A percentile compares a stretch with the other conserved stretches of the same genome.
These are phyloP conservation scores for Fragaria nilgerrensis DNA, from an alignment of 306 rosid species.

Conservation along the genomic window DNA sequence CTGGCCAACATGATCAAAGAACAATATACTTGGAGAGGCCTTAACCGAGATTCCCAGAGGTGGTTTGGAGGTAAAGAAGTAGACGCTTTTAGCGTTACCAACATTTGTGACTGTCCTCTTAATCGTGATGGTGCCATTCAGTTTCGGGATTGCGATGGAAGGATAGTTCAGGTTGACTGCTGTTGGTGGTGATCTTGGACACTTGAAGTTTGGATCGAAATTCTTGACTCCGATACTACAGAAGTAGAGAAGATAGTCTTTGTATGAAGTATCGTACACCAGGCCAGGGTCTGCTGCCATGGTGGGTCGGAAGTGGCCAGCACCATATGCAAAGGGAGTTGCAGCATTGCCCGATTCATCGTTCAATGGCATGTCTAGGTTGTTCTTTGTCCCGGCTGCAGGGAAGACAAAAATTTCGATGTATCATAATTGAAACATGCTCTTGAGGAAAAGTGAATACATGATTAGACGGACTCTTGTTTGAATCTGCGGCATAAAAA, in stretches of 20 bases:
- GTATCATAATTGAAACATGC: not conserved
- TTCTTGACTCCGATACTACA: conserved; percentile 43
- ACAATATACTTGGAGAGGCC: conserved; percentile 57
- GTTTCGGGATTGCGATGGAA: conserved; percentile 63
- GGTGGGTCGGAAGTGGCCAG: conserved; percentile 76
- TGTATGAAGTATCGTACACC: conserved; percentile 72
- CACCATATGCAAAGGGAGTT: conserved; percentile 73
- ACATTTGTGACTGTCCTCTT: conserved; percentile 78
- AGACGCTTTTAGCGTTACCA: conserved; percentile 46
- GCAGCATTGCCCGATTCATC: conserved; percentile 59
- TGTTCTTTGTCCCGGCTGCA: conserved; percentile 62
- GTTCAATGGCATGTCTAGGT: conserved; percentile 48
- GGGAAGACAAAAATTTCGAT: not conserved
- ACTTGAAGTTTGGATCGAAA: conserved; percentile 32
- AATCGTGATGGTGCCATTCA: conserved; percentile 37
- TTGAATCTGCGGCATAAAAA: not conserved
- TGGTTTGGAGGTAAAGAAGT: conserved; percentile 51
- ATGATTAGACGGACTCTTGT: not conserved
- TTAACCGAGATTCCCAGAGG: conserved; percentile 49
- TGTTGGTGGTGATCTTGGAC: conserved; percentile 43
- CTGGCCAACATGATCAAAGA: conserved; percentile 58
- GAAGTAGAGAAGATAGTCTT: conserved; percentile 60
- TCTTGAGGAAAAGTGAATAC: too few species aligned
- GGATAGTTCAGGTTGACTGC: conserved; percentile 74
- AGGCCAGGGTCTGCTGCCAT: conserved; percentile 81